A percentile compares a stretch with the other conserved stretches of the same genome.
These are phyloP conservation scores for Exophiala sideris DNA, from an alignment of 2,329 filamentous ascomycete genomes.

Conservation along the genomic window DNA sequence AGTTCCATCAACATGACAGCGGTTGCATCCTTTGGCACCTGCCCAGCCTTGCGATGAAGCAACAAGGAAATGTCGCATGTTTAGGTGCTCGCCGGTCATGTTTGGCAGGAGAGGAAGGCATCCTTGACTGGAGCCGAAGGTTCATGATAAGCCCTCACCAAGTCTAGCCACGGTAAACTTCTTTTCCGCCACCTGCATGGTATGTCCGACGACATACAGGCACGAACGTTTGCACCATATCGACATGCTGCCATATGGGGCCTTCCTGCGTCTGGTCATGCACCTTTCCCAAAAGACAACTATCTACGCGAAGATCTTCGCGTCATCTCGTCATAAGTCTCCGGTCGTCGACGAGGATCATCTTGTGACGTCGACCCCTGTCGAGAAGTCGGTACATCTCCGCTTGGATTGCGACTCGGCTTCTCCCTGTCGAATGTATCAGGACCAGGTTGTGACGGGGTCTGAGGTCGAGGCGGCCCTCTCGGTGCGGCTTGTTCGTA, in stretches of 20 bases:
- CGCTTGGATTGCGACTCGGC: not conserved
- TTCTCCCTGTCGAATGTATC: conserved; percentile 16
- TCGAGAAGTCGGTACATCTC: conserved; percentile 2
- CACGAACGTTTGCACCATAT: too few species aligned
- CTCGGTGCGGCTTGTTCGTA: conserved; percentile 15
- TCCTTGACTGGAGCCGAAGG: too few species aligned
- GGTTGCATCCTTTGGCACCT: too few species aligned
- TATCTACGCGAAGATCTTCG: conserved; percentile 9
- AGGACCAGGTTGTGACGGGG: conserved; percentile 17
- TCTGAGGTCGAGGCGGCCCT: conserved; percentile 11
- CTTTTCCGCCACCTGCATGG: too few species aligned
- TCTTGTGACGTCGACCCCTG: conserved; percentile 7
- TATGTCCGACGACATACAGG: not conserved
- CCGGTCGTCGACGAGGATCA: conserved; percentile 9
- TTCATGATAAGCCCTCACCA: too few species aligned
- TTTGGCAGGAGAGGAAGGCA: too few species aligned
- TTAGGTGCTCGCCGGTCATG: too few species aligned
- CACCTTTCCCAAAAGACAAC: not conserved
- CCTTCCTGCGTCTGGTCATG: not conserved
- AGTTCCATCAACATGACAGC: too few species aligned
- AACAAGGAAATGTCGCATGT: too few species aligned
- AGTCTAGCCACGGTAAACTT: too few species aligned
- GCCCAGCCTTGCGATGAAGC: too few species aligned
- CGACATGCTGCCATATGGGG: too few species aligned
- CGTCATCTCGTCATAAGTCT: conserved; percentile 9